Conservation (phyloP, 148 eudicot genomes). For the Rhododendron ovatum region DNA sequence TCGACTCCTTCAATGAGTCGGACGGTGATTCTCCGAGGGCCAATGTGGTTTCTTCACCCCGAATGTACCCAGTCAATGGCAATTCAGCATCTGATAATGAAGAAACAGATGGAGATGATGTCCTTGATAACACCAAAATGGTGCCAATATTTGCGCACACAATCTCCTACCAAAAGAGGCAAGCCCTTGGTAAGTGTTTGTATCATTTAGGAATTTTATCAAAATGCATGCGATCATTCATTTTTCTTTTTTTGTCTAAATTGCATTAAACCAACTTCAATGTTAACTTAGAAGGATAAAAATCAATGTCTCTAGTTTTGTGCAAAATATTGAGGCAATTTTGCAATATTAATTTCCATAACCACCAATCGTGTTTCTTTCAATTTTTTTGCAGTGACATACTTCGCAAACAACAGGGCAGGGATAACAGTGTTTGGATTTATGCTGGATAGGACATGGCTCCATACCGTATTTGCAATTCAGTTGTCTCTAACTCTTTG, state of each 20-base stretch:
- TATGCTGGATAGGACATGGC: slow-evolving; percentile 76
- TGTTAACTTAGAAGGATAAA: too few relatives aligned
- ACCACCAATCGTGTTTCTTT: not conserved
- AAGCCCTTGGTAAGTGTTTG: slow-evolving; percentile 62
- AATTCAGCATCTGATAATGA: slow-evolving; percentile 50
- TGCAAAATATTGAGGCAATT: not conserved
- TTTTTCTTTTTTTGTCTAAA: too few relatives aligned
- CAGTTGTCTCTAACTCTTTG: slow-evolving; percentile 72
- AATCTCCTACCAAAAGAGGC: slow-evolving; percentile 77
- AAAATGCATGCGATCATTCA: too few relatives aligned
- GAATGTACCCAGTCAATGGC: slow-evolving; percentile 5
- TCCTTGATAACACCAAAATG: slow-evolving; percentile 67
- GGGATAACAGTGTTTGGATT: slow-evolving; percentile 87
- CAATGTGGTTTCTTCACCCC: slow-evolving; percentile 18
- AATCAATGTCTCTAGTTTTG: not conserved
- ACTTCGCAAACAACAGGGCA: slow-evolving; percentile 73
- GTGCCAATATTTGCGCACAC: slow-evolving; percentile 55
- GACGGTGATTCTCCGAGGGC: slow-evolving; percentile 36
- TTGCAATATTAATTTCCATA: not conserved
- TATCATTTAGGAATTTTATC: too few relatives aligned
- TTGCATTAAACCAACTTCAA: too few relatives aligned
- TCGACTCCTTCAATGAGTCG: slow-evolving; percentile 42
- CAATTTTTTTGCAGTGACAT: slow-evolving; percentile 58
- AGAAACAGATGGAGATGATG: slow-evolving; percentile 74
- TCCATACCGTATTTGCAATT: slow-evolving; percentile 66